Conservation (phyloP, 2,329 filamentous ascomycete genomes). For the Ascochyta clinopodiicola region DNA sequence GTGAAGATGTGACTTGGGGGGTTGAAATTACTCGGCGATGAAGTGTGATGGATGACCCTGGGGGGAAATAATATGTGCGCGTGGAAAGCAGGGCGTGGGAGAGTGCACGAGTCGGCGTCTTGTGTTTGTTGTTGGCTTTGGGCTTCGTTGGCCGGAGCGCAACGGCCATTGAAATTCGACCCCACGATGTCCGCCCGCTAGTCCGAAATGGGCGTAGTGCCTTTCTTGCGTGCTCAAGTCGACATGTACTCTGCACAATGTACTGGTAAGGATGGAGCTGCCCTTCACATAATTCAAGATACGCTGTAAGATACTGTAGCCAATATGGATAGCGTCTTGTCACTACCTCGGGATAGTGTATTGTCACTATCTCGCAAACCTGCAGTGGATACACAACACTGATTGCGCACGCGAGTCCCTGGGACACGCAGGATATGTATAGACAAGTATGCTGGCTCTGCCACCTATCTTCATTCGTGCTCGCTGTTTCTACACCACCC, state of each 20-base stretch:
- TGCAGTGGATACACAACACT: too few relatives aligned
- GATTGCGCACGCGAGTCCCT: too few relatives aligned
- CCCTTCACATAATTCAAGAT: too few relatives aligned
- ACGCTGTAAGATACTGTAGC: too few relatives aligned
- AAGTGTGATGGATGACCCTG: constrained; percentile 10
- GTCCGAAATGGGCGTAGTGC: background rate
- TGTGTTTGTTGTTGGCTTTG: constrained; percentile 38
- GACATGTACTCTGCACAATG: too few relatives aligned
- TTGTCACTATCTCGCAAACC: too few relatives aligned
- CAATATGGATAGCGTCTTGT: too few relatives aligned
- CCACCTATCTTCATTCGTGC: background rate
- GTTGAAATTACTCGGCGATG: constrained; percentile 8
- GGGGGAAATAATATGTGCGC: constrained; percentile 6
- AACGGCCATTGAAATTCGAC: constrained; percentile 27
- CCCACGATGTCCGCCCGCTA: constrained; percentile 18
- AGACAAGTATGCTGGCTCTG: too few relatives aligned
- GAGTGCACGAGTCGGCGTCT: constrained; percentile 18
- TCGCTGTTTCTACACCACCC: background rate
- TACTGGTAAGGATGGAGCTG: too few relatives aligned
- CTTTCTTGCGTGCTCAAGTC: background rate
- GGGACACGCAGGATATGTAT: too few relatives aligned
- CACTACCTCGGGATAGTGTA: too few relatives aligned
- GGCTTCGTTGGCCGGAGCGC: constrained; percentile 17
- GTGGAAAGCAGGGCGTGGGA: constrained; percentile 4
- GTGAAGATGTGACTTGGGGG: constrained; percentile 5